Conservation (phyloP, 768 basidiomycete genomes). For the Xerocomellus amylosporus region DNA sequence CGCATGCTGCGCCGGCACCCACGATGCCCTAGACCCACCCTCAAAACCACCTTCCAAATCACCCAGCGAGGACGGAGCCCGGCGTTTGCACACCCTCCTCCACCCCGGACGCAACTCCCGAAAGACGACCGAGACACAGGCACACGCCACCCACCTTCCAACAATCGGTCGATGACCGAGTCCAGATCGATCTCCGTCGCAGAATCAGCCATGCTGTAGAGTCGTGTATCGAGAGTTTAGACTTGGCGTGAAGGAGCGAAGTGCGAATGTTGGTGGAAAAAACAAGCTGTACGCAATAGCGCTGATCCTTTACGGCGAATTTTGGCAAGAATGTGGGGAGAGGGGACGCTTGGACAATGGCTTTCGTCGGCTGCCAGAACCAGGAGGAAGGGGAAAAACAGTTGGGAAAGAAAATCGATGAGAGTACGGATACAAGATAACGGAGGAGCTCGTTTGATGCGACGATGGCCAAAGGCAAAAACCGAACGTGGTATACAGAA, state of each 20-base stretch:
- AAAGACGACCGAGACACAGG: slow-evolving; percentile 24
- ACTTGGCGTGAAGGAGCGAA: slow-evolving; percentile 17
- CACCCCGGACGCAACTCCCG: slow-evolving; percentile 3
- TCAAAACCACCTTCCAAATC: background rate
- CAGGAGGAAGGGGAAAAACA: slow-evolving; percentile 10
- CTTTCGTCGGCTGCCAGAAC: slow-evolving; percentile 26
- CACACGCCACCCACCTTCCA: slow-evolving; percentile 78
- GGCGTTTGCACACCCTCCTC: background rate
- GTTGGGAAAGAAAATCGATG: slow-evolving; percentile 32
- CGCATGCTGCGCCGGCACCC: slow-evolving; percentile 10
- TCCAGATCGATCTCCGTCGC: slow-evolving; percentile 96
- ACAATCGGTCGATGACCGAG: slow-evolving; percentile 96
- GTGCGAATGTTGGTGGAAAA: slow-evolving; percentile 25
- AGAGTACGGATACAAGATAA: slow-evolving; percentile 33
- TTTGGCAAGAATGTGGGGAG: slow-evolving; percentile 17
- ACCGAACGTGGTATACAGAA: slow-evolving; percentile 30
- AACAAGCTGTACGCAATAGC: slow-evolving; percentile 20
- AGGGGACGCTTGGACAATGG: slow-evolving; percentile 7
- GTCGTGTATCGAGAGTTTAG: slow-evolving; percentile 14
- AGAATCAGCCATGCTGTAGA: slow-evolving; percentile 64
- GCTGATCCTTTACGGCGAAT: slow-evolving; percentile 20
- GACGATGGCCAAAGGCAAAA: slow-evolving; percentile 29
- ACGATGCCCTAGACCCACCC: slow-evolving; percentile 12
- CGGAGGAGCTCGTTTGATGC: slow-evolving; percentile 32
- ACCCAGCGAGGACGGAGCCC: slow-evolving; percentile 1